A percentile compares a stretch with the other conserved stretches of the same genome.
These are phyloP conservation scores for Asterophora lycoperdoides DNA, from an alignment of 768 basidiomycete genomes.

Conservation along the genomic window DNA sequence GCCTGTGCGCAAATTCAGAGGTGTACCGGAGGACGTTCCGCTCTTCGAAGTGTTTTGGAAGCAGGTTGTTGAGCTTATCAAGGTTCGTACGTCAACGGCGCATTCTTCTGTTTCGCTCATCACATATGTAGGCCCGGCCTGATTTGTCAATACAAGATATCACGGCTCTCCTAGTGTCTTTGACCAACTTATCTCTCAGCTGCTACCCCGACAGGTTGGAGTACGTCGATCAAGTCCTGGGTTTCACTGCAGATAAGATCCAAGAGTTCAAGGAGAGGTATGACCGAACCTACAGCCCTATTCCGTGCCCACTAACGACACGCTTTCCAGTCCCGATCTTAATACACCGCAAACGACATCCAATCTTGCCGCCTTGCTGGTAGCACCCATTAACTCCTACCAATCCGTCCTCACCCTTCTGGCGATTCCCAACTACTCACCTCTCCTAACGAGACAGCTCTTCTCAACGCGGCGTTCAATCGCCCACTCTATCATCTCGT, in stretches of 20 bases:
- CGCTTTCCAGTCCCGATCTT: conserved; percentile 66
- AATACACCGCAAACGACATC: conserved; percentile 82
- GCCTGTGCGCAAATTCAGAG: conserved; percentile 80
- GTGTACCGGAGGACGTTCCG: conserved; percentile 91
- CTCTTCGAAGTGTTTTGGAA: conserved; percentile 99
- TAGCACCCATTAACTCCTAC: conserved; percentile 95
- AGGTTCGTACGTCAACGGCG: conserved; percentile 41
- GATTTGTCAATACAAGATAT: conserved; percentile 97
- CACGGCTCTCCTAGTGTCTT: conserved; percentile 91
- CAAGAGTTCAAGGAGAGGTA: conserved; percentile 81
- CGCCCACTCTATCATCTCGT: conserved; percentile 91
- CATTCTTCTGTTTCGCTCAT: neutral
- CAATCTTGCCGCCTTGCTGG: conserved; percentile 87
- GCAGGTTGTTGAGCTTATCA: conserved; percentile 96
- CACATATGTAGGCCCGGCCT: conserved; percentile 72
- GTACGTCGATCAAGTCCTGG: conserved; percentile 94
- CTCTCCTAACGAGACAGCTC: conserved; percentile 79
- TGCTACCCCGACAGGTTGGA: conserved; percentile 97
- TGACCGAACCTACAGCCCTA: neutral
- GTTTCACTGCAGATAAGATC: conserved; percentile 83
- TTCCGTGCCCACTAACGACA: conserved; percentile 1
- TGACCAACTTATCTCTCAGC: conserved; percentile 91
- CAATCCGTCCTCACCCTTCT: conserved; percentile 96
- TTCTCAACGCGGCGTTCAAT: conserved; percentile 89
- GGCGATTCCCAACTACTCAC: conserved; percentile 85